Base-by-base conservation (phyloP, 352 stramenopile species). In the Globisporangium camurandrum region DNA sequence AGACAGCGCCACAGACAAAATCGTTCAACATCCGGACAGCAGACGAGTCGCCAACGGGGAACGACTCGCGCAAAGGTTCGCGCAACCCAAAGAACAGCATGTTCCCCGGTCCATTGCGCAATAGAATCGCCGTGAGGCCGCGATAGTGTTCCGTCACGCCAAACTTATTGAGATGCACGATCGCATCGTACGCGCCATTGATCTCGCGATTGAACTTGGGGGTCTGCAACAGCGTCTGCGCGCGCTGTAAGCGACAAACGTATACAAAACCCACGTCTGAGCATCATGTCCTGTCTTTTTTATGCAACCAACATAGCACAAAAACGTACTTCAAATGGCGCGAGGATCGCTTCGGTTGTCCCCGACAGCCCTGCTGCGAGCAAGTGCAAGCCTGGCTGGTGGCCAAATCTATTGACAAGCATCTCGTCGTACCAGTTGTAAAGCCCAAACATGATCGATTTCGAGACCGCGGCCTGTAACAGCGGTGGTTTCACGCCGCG, bases 401-500 rank as follows among this genome's bases (percentile, higher is more conserved):
- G 52, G 3, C 78, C 79, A 36, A 84, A 76, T 19, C 57, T 62
- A 12, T 62, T 54, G 1, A 59, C 54, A 16, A 95, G 51, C 30
- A 72, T 34, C 41, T 86, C 67, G 50, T 88, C 62, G 58, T 93
- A 95, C 58, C 76, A 88, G 57, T 93, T 93, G 58, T 93, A 95
- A 0, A 93, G 64, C 7, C 85, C 85, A 59, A 95, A 95, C 85
- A 95, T 95, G 43, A 93, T 72, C 37, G 81, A 90, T 56, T 93
- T 95, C 45, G 83, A 91, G 36, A 93, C 75, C 34, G 80, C 83
- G 8, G 83, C 84, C 57, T 94, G 84, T 36, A 94, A 51, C 24
- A 95, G 64, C 27, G 85, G 85, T 12, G 85, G 83, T 41, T 84
- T 84, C 3, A 95, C 70, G n/a, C 85, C 85, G 12, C 85, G 75